phyloP scores from a whole-genome alignment of 192 early-diverging fungal species.

The Linnemannia elongata region DNA sequence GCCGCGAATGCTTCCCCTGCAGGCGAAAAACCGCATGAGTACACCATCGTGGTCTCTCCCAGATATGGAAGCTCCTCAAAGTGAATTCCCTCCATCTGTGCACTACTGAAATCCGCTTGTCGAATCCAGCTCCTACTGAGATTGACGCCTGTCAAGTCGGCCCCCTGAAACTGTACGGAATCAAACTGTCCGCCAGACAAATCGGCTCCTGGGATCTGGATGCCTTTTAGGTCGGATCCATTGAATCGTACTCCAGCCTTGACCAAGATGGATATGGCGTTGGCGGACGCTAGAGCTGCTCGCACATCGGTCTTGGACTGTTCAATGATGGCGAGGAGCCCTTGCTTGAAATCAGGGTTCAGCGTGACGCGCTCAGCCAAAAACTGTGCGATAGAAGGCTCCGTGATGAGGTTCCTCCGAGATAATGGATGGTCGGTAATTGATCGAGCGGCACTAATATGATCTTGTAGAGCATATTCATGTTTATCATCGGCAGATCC shows the following conservation, averaged over 20 bases:
- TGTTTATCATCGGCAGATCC: background rate
- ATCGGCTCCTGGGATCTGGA: too few species aligned
- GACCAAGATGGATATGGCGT: slow-evolving; percentile 14
- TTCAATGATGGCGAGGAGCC: slow-evolving; percentile 11
- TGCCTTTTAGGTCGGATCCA: too few species aligned
- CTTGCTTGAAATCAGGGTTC: slow-evolving; percentile 10
- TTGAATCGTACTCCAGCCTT: slow-evolving; percentile 9
- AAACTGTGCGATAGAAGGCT: slow-evolving; percentile 11
- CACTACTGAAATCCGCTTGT: background rate
- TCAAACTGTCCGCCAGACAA: background rate
- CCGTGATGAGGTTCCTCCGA: background rate
- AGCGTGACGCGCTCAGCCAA: slow-evolving; percentile 5
- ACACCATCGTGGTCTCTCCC: background rate
- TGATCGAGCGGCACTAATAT: too few species aligned
- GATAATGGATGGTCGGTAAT: slow-evolving; percentile 5
- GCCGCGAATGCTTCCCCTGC: background rate
- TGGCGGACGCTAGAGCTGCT: slow-evolving; percentile 3
- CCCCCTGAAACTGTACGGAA: background rate
- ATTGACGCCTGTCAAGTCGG: background rate
- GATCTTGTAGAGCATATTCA: too few species aligned
- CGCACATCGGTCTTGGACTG: background rate
- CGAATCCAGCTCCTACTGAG: too few species aligned
- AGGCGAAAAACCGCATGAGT: background rate
- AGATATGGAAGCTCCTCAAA: slow-evolving; percentile 20
- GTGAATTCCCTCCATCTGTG: background rate